Evolutionary conservation across 257 asterid species (phyloP).

Genomic region (Primulina tabacum): DNA sequence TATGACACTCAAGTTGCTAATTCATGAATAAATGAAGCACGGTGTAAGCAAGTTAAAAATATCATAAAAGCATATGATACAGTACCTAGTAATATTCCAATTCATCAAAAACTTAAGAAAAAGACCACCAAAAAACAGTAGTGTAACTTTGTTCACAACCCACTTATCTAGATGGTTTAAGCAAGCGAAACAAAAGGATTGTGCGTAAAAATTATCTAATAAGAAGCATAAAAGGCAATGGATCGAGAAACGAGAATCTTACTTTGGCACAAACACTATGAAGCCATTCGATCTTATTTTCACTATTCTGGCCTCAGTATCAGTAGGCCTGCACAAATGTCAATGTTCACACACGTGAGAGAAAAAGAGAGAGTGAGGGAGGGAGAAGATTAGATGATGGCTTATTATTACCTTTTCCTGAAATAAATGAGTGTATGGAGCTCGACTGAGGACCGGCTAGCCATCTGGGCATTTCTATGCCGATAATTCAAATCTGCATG

Average conservation of each 20-base stretch:
- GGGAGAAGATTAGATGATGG: constrained; percentile 4
- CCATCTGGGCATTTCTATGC: constrained; percentile 98
- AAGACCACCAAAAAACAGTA: not conserved
- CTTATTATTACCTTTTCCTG: constrained; percentile 60
- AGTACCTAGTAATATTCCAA: not conserved
- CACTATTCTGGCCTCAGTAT: constrained; percentile 85
- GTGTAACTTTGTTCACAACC: not conserved
- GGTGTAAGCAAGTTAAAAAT: not conserved
- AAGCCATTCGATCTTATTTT: constrained; percentile 92
- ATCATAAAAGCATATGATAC: not conserved
- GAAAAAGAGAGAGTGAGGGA: not conserved
- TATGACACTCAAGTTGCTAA: not conserved
- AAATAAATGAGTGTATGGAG: constrained; percentile 90
- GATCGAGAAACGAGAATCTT: constrained; percentile 21
- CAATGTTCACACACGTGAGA: constrained; percentile 13
- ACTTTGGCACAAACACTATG: constrained; percentile 94
- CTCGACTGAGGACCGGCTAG: constrained; percentile 95
- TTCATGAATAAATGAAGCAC: not conserved
- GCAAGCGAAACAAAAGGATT: not conserved
- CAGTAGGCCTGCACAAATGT: constrained; percentile 75
- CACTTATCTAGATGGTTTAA: no score
- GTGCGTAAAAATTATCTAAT: not conserved
- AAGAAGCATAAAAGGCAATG: not conserved
- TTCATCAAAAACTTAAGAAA: not conserved
- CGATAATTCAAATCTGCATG: constrained; percentile 85